Conservation (phyloP, 768 basidiomycete genomes). For the Lactarius deliciosus region DNA sequence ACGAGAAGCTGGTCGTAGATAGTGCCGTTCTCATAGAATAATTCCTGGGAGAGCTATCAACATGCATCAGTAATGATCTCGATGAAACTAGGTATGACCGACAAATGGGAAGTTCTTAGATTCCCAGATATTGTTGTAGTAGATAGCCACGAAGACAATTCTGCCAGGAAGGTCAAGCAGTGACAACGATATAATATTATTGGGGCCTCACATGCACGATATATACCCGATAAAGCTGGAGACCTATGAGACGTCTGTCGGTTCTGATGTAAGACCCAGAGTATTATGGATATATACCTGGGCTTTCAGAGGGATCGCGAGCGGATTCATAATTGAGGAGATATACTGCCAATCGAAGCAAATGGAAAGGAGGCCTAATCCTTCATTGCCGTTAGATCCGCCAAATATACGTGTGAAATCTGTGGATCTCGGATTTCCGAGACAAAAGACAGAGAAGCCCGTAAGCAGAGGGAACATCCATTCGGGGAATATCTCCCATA, state of each 20-base stretch:
- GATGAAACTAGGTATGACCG: neutral
- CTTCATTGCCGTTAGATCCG: constrained; percentile 33
- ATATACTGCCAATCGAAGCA: constrained; percentile 36
- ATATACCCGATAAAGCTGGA: constrained; percentile 50
- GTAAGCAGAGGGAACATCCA: constrained; percentile 32
- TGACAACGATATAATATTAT: neutral
- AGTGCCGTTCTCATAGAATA: constrained; percentile 33
- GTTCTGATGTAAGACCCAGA: neutral
- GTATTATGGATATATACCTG: constrained; percentile 31
- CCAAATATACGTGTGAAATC: constrained; percentile 33
- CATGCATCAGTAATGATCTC: neutral
- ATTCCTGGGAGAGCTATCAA: constrained; percentile 31
- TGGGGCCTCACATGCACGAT: constrained; percentile 47
- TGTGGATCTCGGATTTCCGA: constrained; percentile 31
- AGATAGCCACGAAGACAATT: constrained; percentile 33
- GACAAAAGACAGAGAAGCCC: constrained; percentile 34
- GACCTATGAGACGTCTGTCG: constrained; percentile 34
- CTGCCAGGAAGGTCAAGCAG: constrained; percentile 18
- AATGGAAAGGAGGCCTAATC: constrained; percentile 32
- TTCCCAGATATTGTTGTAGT: constrained; percentile 34
- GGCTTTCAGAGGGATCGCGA: constrained; percentile 54
- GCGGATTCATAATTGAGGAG: constrained; percentile 41
- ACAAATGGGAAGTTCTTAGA: constrained; percentile 29
- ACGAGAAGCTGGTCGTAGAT: constrained; percentile 33
- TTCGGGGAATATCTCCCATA: constrained; percentile 31